Evolutionary conservation across 1,284 basidiomycete genomes (phyloP), one percentile per base, ranked within the genome.

Genomic region (Vanrija sp.): DNA sequence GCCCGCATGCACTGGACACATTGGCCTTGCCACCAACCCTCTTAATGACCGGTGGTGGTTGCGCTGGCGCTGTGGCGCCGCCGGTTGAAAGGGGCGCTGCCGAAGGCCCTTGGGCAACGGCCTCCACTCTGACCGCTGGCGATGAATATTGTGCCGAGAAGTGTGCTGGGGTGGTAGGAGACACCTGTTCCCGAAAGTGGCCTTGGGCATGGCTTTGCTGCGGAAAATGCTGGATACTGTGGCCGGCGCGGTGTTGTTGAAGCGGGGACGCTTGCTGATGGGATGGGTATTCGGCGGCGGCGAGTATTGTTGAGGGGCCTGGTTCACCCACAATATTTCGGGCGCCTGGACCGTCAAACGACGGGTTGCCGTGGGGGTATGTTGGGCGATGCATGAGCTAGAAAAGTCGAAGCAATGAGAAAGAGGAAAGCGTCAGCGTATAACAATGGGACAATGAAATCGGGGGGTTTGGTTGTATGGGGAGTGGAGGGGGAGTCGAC

Each of bases 1-100:
- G 72, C 16, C 61, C 68, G 47, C 72, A 75, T 14, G 72, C 72
- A 22, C 63, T 60, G 0, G 68, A 62, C 6, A 68, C 66, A 37
- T 70, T 70, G 16, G 63, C 53, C 44, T 67, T 69, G 22, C 63
- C 64, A 2, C 62, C 64, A 4, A 64, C 58, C 9, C 65, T 59
- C 44, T 62, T 59, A 41, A 59, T 47, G 16, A 53, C 50, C 1
- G 52, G 47, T 2, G 51, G 39, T 3, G 44, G 36, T n/a, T 39
- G 41, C 3, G 35, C 18, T 16, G 36, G 41, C 3, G 35, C 18
- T 16, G 36, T 31, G 31, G 31, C 31, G 31, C 31, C 31, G 12
- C 12, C 15, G 31, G 31, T 14, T 14, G 31, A 31, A 9, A 31
- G 12, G 1, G 31, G 31, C 4, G 31, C 12, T 14, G 31, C 31